Conservation (phyloP, 108 stramenopile species). For the Stephanodiscus minutulus region DNA sequence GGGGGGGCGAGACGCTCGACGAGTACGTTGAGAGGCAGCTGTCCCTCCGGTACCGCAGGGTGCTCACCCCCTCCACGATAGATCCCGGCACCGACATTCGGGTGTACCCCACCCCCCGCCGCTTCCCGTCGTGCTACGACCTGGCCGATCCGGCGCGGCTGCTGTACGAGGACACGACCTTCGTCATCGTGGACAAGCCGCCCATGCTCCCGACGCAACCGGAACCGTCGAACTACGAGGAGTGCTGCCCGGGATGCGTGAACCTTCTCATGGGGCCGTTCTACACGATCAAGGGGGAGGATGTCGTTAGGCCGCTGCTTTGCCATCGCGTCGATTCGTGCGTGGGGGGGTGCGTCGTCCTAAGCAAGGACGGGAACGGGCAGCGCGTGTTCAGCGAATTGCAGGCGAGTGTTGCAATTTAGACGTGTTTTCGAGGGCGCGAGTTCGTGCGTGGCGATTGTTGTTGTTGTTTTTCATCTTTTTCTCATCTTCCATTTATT, state of each 20-base stretch:
- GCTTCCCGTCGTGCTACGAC: constrained; percentile 82
- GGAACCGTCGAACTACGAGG: constrained; percentile 85
- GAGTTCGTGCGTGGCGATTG: background rate
- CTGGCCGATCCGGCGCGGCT: constrained; percentile 49
- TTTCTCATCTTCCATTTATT: no score
- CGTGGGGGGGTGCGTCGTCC: constrained; percentile 87
- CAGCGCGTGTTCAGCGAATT: constrained; percentile 78
- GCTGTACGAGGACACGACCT: constrained; percentile 88
- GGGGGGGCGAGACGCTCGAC: constrained; percentile 58
- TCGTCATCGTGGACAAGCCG: constrained; percentile 89
- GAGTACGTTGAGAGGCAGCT: constrained; percentile 70
- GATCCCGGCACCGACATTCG: constrained; percentile 82
- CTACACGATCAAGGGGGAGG: constrained; percentile 63
- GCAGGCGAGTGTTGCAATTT: constrained; percentile 23
- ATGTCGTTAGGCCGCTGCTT: constrained; percentile 64
- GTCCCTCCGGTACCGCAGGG: constrained; percentile 69
- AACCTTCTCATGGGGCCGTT: constrained; percentile 78
- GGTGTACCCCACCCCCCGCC: constrained; percentile 78
- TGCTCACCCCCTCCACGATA: constrained; percentile 65
- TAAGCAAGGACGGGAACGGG: constrained; percentile 87
- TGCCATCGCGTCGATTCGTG: constrained; percentile 89
- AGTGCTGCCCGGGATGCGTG: constrained; percentile 85
- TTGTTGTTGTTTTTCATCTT: background rate
- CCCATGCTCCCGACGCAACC: constrained; percentile 90
- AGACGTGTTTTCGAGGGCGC: background rate